These are phyloP conservation scores for Ascochyta rabiei DNA, from an alignment of 2,329 filamentous ascomycete genomes.

Conservation along the genomic window DNA sequence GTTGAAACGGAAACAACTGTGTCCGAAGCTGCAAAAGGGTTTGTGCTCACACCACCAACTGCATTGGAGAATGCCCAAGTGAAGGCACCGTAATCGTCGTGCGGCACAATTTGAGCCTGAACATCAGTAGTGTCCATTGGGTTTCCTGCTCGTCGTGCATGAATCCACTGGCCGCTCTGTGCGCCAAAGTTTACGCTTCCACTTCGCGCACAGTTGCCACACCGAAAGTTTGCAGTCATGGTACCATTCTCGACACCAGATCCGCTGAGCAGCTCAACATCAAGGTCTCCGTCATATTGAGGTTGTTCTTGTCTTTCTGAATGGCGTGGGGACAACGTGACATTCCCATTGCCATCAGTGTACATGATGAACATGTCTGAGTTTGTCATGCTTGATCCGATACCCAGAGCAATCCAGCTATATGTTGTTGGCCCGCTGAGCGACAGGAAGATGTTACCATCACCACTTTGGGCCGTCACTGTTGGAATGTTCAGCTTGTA, in stretches of 20 bases:
- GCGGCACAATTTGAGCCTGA: constrained; percentile 1
- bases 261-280: constrained; percentile 62
- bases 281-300: constrained; percentile 48
- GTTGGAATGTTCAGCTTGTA: constrained; percentile 63
- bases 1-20: constrained; percentile 30
- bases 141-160: constrained; percentile 50
- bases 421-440: constrained; percentile 61
- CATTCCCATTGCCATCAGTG: constrained; percentile 56
- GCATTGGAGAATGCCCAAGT: constrained; percentile 15
- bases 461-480: constrained; percentile 54
- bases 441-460: constrained; percentile 64
- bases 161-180: constrained; percentile 54
- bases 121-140: constrained; percentile 52
- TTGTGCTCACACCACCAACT: constrained; percentile 15
- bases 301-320: constrained; percentile 59
- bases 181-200: constrained; percentile 54
- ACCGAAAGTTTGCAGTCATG: constrained; percentile 66
- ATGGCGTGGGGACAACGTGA: constrained; percentile 65
- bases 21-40: constrained; percentile 14
- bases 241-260: constrained; percentile 60
- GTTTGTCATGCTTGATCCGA: constrained; percentile 61
- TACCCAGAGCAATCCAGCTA: constrained; percentile 65
- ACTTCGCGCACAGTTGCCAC: constrained; percentile 53
- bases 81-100: constrained; percentile 7
- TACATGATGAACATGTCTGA: constrained; percentile 70